Evolutionary conservation across 306 rosid species (phyloP), one percentile per base, ranked within the genome.

Genomic region (Dryas drummondii): DNA sequence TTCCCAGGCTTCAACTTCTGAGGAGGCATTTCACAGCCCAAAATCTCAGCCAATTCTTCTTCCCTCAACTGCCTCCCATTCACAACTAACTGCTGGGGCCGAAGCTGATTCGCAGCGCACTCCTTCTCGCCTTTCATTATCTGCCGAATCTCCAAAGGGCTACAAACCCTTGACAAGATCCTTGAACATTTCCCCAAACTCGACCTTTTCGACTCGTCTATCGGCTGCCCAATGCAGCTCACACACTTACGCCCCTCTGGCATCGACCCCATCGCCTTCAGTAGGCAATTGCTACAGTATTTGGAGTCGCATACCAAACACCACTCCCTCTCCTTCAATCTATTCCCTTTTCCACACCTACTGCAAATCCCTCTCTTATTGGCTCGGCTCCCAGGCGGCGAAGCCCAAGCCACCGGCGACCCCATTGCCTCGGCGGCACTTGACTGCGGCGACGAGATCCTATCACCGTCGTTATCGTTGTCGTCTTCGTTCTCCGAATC

Each of bases 201-300:
- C 1, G 89, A 68, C 77, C 98, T 84, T 78, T 87, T 90, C 7
- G 81, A 65, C 84, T 92, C 98, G 10, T 90, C 92, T 22, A 92
- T 90, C 0, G 98, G 87, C 68, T 73, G 75, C 59, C 98, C 91
- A 78, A 92, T 92, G 82, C 98, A 92, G 65, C 86, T 85, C 76
- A 92, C 96, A 14, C 98, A 92, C 72, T 92, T 92, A 13, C 98
- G 71, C 14, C 98, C 98, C 83, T 92, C 98, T 1, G 98, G 98
- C 98, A 92, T 92, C 11, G 96, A 92, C 22, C 98, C 98, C 98
- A 92, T 92, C 16, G 94, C 92, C 79, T 90, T 92, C n/a, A 92
- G 79, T 73, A 92, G 80, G 78, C 98, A 92, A 68, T 87, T 87
- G 70, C 80, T 74, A 44, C 98, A 92, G 76, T 87, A 92, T 84